phyloP scores from a whole-genome alignment of 352 stramenopile genomes.

The Albugo laibachii region DNA sequence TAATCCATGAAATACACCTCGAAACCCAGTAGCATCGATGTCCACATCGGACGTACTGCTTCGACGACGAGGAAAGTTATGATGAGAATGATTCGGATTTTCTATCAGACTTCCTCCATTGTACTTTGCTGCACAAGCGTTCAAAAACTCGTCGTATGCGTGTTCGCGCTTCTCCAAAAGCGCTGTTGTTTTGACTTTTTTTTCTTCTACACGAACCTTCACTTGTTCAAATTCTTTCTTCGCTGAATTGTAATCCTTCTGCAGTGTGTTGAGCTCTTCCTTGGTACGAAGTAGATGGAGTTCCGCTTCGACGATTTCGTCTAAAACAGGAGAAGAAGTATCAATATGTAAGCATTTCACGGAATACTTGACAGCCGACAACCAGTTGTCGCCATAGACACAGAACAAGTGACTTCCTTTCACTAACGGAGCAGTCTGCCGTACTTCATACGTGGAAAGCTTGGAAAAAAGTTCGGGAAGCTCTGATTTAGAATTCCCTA shows the following conservation, averaged over 20 bases:
- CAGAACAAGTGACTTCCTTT: slow-evolving; percentile 71
- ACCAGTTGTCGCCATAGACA: slow-evolving; percentile 80
- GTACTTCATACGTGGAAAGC: slow-evolving; percentile 65
- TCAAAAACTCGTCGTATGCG: slow-evolving; percentile 61
- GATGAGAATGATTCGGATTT: too few species aligned
- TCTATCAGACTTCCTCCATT: not conserved
- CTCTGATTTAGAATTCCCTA: slow-evolving; percentile 24
- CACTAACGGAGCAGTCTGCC: slow-evolving; percentile 52
- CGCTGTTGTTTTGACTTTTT: slow-evolving; percentile 54
- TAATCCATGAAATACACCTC: too few species aligned
- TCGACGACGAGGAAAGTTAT: too few species aligned
- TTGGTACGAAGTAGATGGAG: slow-evolving; percentile 57
- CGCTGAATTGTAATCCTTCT: slow-evolving; percentile 61
- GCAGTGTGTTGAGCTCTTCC: slow-evolving; percentile 43
- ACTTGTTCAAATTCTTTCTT: slow-evolving; percentile 71
- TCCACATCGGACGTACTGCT: too few species aligned
- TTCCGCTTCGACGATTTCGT: slow-evolving; percentile 52
- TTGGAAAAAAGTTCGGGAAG: slow-evolving; percentile 72
- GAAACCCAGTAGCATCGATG: too few species aligned
- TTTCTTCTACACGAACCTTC: slow-evolving; percentile 33
- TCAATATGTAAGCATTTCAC: slow-evolving; percentile 74
- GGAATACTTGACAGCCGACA: slow-evolving; percentile 75
- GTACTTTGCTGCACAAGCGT: slow-evolving; percentile 17
- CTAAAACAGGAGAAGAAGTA: slow-evolving; percentile 21
- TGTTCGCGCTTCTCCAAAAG: slow-evolving; percentile 38